A percentile compares a stretch with the other conserved stretches of the same genome.
Evolutionary conservation across 163 green algal genomes (phyloP).

Genomic region (Botryococcus braunii): DNA sequence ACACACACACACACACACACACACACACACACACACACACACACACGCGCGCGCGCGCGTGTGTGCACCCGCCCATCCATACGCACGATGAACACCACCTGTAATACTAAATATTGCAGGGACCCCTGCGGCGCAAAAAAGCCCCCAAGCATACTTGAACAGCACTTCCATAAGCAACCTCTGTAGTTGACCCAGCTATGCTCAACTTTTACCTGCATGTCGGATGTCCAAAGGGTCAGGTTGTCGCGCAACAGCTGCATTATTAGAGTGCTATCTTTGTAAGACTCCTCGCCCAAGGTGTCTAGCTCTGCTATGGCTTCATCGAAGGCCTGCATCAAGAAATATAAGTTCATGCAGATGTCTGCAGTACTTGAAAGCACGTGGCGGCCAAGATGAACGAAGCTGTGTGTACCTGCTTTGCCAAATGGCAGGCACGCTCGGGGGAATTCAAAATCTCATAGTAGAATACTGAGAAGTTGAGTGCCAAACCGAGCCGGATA

Average conservation of each 20-base stretch:
- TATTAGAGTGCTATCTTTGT: conserved; percentile 99
- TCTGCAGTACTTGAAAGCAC: too few species aligned
- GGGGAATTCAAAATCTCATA: conserved; percentile 99
- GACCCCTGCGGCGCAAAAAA: neutral
- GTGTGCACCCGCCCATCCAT: neutral
- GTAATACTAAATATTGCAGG: neutral
- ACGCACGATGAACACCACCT: neutral
- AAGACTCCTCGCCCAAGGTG: conserved; percentile 94
- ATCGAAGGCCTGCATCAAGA: conserved; percentile 81
- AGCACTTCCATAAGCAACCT: neutral
- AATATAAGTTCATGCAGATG: too few species aligned
- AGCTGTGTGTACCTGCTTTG: conserved; percentile 72
- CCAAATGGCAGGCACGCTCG: conserved; percentile 94
- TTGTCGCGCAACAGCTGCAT: conserved; percentile 99
- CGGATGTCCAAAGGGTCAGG: conserved; percentile 95
- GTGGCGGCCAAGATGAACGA: too few species aligned
- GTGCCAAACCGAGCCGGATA: conserved; percentile 94
- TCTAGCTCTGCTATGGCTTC: conserved; percentile 97
- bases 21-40: too few species aligned
- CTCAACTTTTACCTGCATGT: conserved; percentile 74
- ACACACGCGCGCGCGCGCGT: too few species aligned
- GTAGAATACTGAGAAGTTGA: conserved; percentile 99
- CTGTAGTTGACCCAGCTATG: neutral
- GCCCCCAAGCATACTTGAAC: neutral
- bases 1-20: too few species aligned